Evolutionary conservation across 1,284 basidiomycete species (phyloP), one percentile per base, ranked within the genome.

Genomic region (Tremellales sp.): DNA sequence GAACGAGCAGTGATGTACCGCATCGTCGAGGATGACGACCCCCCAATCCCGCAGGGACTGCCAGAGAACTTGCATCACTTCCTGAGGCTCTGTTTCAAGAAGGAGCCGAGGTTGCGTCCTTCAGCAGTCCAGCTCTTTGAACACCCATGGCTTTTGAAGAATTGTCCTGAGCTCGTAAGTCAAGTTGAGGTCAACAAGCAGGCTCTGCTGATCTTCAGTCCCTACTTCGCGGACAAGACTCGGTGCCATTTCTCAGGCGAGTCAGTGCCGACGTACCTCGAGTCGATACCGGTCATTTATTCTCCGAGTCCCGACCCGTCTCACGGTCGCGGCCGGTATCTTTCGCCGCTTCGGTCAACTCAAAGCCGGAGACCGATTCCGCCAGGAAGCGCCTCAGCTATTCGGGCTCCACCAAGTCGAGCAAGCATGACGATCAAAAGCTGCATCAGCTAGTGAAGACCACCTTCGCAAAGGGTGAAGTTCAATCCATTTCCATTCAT

Each of bases 1-100:
- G 33, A 40, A 12, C 10, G 23, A 6, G 17, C 48, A 88, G 89
- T 92, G 47, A 91, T 97, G 85, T 97, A 91, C 77, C 84, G 87
- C 40, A 96, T 97, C 67, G 93, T 97, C 39, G 90, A 94, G 67
- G 91, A 96, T 61, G 82, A 83, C 10, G 83, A 82, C 76, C 91
- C 92, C 22, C 89, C 89, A 0, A 75, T 94, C 40, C 92, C 93
- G 0, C 82, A 84, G 25, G 82, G 79, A 11, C 84, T 84, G 59
- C 90, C 90, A 3, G 78, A 80, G 4, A 77, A 82, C 17, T 79
- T 96, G 5, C 74, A 79, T 52, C 83, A 89, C 64, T 94, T 97
- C 70, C 75, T 97, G 24, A 78, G 73, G 31, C 80, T 81, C 54
- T 97, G 93, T 71, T 96, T 97, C 75, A 76, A 87, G 68, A 97